A percentile compares a stretch with the other conserved stretches of the same genome.
These are phyloP conservation scores for Trichoderma sp. DNA, from an alignment of 2,329 filamentous ascomycete species.

Conservation along the genomic window DNA sequence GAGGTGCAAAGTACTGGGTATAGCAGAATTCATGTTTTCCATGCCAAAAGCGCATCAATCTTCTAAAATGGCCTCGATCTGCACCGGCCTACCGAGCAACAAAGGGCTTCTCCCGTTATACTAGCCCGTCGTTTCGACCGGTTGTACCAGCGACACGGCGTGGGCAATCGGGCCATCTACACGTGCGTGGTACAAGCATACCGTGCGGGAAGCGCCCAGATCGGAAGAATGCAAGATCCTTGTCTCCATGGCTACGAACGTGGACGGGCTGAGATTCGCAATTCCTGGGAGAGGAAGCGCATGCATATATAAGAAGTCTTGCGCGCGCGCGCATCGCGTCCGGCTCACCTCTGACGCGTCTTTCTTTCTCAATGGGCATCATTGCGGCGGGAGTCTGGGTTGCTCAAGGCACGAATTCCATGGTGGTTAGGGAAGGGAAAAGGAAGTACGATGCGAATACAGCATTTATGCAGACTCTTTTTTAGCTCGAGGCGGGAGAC, in stretches of 20 bases:
- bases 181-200: constrained; percentile 26
- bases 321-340: not conserved
- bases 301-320: not conserved
- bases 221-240: constrained; percentile 11
- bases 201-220: not conserved
- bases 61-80: not conserved
- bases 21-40: not conserved
- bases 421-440: not conserved
- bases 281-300: not conserved
- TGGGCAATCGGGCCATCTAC: constrained; percentile 22
- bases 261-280: not conserved
- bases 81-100: not conserved
- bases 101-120: not conserved
- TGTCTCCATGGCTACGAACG: constrained; percentile 19
- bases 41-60: not conserved
- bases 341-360: not conserved
- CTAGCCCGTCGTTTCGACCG: not conserved
- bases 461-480: not conserved
- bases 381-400: not conserved
- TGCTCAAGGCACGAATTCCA: not conserved
- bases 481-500: not conserved
- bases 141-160: not conserved
- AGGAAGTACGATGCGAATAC: too few species aligned
- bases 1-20: not conserved
- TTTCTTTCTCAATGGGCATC: not conserved